phyloP scores from a whole-genome alignment of 305 asterid species.

The Ajuga reptans region DNA sequence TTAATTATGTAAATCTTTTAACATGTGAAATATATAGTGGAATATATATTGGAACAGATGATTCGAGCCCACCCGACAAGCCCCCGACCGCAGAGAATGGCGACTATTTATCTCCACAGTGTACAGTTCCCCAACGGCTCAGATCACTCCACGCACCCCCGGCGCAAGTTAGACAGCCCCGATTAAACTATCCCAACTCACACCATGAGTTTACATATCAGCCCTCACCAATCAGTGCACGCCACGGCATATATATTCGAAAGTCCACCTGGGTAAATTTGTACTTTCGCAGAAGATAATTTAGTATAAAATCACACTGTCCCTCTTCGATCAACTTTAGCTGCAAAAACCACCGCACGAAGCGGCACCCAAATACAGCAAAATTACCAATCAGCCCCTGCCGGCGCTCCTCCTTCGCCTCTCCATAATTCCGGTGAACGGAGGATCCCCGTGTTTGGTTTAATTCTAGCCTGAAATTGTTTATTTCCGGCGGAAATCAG shows the following conservation, averaged over 20 bases:
- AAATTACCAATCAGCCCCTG: conserved; percentile 20
- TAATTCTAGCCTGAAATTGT: background rate
- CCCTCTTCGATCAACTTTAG: conserved; percentile 43
- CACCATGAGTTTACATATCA: background rate
- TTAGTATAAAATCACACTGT: conserved; percentile 41
- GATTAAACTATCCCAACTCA: conserved; percentile 16
- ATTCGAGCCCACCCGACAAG: too few species aligned
- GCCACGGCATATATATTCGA: background rate
- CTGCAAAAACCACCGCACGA: conserved; percentile 28
- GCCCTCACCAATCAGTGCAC: conserved; percentile 28
- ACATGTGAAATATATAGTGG: too few species aligned
- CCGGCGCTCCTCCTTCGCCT: conserved; percentile 20
- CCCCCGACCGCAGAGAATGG: conserved; percentile 55
- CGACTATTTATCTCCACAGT: conserved; percentile 34
- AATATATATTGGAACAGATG: too few species aligned
- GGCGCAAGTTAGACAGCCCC: conserved; percentile 39
- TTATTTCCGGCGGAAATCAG: conserved; percentile 13
- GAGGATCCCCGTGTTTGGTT: background rate
- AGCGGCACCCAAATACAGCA: background rate
- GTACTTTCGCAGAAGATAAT: conserved; percentile 12
- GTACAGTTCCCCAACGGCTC: conserved; percentile 33
- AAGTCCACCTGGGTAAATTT: conserved; percentile 26
- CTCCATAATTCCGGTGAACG: background rate
- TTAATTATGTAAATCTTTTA: too few species aligned
- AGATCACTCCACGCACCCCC: conserved; percentile 28